Conservation (phyloP, 257 asterid species). For the Lycium barbarum region DNA sequence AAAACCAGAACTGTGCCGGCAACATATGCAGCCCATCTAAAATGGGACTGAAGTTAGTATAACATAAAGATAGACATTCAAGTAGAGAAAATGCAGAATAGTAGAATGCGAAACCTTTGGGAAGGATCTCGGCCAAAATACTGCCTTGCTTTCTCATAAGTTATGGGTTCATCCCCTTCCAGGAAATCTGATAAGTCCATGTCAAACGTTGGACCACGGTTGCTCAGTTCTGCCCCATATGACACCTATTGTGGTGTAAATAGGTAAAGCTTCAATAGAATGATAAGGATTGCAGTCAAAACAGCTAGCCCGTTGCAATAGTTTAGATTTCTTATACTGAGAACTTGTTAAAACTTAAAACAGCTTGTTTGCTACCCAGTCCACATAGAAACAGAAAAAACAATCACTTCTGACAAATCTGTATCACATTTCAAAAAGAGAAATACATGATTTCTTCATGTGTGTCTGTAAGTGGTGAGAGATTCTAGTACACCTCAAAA, state of each 20-base stretch:
- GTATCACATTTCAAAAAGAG: background rate
- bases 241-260: constrained; percentile 67
- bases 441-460: background rate
- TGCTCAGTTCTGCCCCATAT: constrained; percentile 94
- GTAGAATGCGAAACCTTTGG: constrained; percentile 63
- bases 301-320: background rate
- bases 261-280: constrained; percentile 11
- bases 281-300: background rate
- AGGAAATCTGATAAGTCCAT: constrained; percentile 94
- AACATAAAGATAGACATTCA: constrained; percentile 21
- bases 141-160: constrained; percentile 79
- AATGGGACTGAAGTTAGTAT: constrained; percentile 43
- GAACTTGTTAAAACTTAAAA: background rate
- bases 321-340: background rate
- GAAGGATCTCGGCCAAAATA: constrained; percentile 95
- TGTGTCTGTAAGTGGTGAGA: background rate
- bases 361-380: background rate
- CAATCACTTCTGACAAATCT: background rate
- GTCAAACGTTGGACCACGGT: constrained; percentile 99
- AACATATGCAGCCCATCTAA: constrained; percentile 99
- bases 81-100: constrained; percentile 23
- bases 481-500: constrained; percentile 18
- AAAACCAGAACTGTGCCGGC: constrained; percentile 97
- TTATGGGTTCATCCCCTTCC: constrained; percentile 77
- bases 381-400: background rate